Percentiles rank a stretch among this genome's conserved stretches.
phyloP scores from a whole-genome alignment of 306 rosid genomes.

The Corylus heterophylla region DNA sequence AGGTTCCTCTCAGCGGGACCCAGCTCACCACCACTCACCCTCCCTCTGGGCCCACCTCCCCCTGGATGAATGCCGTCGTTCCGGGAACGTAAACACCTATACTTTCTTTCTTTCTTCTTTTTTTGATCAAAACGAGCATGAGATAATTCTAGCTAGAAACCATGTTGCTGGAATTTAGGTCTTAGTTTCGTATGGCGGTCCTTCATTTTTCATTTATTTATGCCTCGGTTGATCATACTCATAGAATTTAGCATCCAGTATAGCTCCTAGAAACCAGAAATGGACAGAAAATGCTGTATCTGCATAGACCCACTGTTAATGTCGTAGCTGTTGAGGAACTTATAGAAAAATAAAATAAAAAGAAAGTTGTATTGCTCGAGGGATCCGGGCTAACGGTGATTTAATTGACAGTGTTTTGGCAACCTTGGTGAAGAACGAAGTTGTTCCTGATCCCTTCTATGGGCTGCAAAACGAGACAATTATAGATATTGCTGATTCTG shows the following conservation, averaged over 20 bases:
- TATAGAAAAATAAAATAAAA: not conserved
- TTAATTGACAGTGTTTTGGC: constrained; percentile 66
- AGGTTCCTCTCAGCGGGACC: constrained; percentile 58
- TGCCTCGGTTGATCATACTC: not conserved
- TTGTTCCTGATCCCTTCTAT: constrained; percentile 84
- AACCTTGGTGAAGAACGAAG: constrained; percentile 79
- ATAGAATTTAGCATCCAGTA: not conserved
- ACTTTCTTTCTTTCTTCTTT: not conserved
- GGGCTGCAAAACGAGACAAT: constrained; percentile 73
- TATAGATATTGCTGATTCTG: constrained; percentile 88
- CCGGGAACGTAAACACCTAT: constrained; percentile 82
- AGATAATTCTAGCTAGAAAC: not conserved
- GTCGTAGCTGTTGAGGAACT: not conserved
- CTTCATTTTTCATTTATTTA: not conserved
- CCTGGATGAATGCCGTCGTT: constrained; percentile 82
- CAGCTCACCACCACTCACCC: constrained; percentile 87
- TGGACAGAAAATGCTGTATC: not conserved
- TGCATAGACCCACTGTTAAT: not conserved
- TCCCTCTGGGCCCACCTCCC: constrained; percentile 61
- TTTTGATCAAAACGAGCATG: not conserved
- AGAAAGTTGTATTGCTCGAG: not conserved
- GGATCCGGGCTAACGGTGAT: constrained; percentile 3
- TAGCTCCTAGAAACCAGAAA: not conserved
- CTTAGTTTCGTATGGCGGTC: not conserved
- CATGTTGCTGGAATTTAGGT: not conserved